Evolutionary conservation across 257 asterid species (phyloP).

Genomic region (Leptodermis oblonga): DNA sequence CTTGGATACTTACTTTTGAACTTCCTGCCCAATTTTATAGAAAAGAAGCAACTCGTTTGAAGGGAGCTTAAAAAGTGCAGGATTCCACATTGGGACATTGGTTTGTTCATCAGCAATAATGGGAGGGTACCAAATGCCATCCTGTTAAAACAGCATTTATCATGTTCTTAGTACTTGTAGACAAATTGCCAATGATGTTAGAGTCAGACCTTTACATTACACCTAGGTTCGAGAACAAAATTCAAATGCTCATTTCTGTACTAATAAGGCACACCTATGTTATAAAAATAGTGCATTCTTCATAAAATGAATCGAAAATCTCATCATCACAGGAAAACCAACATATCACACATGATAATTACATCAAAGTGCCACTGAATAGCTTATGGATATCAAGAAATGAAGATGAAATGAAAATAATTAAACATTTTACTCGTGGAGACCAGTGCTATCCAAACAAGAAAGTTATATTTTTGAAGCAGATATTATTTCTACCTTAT

Average conservation of each 20-base stretch:
- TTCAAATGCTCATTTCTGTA: not conserved
- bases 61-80: slow-evolving; percentile 70
- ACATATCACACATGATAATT: not conserved
- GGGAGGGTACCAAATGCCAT: slow-evolving; percentile 74
- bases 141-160: slow-evolving; percentile 35
- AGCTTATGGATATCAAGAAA: not conserved
- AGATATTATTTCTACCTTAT: slow-evolving; percentile 49
- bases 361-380: not conserved
- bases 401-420: not conserved
- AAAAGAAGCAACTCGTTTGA: slow-evolving; percentile 67
- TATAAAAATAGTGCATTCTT: not conserved
- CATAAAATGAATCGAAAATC: not conserved
- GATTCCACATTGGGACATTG: slow-evolving; percentile 92
- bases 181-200: not conserved
- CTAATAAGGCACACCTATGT: not conserved
- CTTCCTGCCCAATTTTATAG: slow-evolving; percentile 80
- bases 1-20: slow-evolving; percentile 65
- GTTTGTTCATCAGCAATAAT: slow-evolving; percentile 69
- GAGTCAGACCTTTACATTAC: not conserved
- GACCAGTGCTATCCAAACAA: not conserved
- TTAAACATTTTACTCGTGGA: not conserved
- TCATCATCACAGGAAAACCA: not conserved
- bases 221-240: not conserved
- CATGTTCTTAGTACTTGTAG: slow-evolving; percentile 1
- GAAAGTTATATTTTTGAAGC: not conserved